Evolutionary conservation across 495 filamentous ascomycete genomes (phyloP), one percentile per base, ranked within the genome.

Genomic region (Poronia punctata): DNA sequence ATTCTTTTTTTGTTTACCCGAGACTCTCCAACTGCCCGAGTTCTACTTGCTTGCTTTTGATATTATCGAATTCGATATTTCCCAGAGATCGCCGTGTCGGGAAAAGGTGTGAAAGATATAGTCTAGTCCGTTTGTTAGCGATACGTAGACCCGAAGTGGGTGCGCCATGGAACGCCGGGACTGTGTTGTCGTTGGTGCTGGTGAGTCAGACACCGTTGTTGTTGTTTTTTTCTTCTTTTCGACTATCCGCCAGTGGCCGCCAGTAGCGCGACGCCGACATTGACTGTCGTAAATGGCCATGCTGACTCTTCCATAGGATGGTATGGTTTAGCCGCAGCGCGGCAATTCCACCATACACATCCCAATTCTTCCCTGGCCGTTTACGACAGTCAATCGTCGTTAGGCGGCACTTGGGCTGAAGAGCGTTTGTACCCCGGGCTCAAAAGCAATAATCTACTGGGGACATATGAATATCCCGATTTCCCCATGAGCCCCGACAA

Each of bases 381-480:
- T 11, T 54, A 65, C 30, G 68, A 72, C 33, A 51, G 54, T 10
- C 55, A 52, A 35, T 53, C 60, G 27, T 53, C 41, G 14, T 53
- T 88, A 27, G 84, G 85, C 8, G 84, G 84, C 24, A 75, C 78
- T 22, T 88, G 84, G 84, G 71, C 77, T 4, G 62, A 70, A 33
- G 63, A 79, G 19, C 67, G 77, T 0, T 63, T 83, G 15, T 86
- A 85, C 54, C 72, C 75, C 7, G 78, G 79, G 7, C 71, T 89
- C 16, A 78, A 76, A 37, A 75, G 81, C 31, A 73, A 73, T 50
- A 73, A 71, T 27, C 42, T 70, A 8, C 48, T 76, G 14, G 80
- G 82, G 8, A 81, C 72, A 3, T 79, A 80, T 52, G 83, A 85
- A 56, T 84, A 73, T 56, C 78, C 74, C 29, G 83, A 86, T 50